A percentile compares a stretch with the other conserved stretches of the same genome.
phyloP scores from a whole-genome alignment of 768 basidiomycete species.

The Artomyces pyxidatus region DNA sequence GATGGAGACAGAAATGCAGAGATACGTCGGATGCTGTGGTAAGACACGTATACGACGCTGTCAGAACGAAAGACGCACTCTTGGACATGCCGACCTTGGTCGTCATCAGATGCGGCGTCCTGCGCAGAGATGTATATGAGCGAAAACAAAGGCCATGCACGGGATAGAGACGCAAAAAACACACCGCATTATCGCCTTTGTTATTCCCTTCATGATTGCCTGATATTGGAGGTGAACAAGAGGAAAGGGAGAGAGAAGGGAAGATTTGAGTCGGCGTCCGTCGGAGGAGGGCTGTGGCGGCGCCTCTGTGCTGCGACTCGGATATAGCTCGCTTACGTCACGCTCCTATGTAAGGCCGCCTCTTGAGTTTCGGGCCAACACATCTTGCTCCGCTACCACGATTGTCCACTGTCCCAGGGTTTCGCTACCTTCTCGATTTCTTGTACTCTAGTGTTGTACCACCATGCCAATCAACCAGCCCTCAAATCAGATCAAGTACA shows the following conservation, averaged over 20 bases:
- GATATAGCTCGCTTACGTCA: no score
- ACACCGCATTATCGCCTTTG: slow-evolving; percentile 72
- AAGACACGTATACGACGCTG: not conserved
- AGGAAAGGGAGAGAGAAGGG: no score
- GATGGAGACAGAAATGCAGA: not conserved
- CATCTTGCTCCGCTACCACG: not conserved
- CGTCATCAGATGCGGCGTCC: slow-evolving; percentile 88
- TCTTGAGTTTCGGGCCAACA: no score
- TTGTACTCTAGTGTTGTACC: not conserved
- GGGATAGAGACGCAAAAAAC: slow-evolving; percentile 12
- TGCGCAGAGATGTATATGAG: slow-evolving; percentile 22
- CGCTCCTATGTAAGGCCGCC: no score
- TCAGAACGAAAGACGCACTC: slow-evolving; percentile 42
- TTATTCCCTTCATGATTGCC: slow-evolving; percentile 59
- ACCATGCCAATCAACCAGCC: slow-evolving; percentile 66
- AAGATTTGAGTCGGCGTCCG: no score
- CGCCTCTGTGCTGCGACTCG: no score
- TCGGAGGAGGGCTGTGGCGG: no score
- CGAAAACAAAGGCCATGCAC: not conserved
- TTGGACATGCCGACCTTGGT: slow-evolving; percentile 87
- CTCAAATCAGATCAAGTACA: slow-evolving; percentile 83
- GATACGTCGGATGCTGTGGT: slow-evolving; percentile 22
- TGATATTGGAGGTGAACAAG: not conserved
- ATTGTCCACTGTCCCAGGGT: not conserved
- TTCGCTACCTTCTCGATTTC: not conserved